These are phyloP conservation scores for Ophiostoma sp. DNA, from an alignment of 2,329 filamentous ascomycete genomes.

Conservation along the genomic window DNA sequence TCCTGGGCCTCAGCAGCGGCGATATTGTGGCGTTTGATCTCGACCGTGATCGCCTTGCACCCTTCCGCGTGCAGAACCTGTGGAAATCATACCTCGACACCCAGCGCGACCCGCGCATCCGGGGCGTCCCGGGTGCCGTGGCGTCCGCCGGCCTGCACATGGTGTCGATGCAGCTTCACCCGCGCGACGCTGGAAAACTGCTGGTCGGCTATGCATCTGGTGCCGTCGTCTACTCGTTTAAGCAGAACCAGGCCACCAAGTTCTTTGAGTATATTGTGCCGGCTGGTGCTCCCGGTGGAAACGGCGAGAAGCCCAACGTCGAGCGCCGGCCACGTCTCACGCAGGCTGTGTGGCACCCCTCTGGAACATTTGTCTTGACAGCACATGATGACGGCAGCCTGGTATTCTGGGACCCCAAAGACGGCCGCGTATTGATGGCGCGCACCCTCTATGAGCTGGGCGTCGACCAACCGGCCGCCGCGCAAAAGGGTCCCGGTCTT, in stretches of 20 bases:
- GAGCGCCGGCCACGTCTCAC: slow-evolving; percentile 67
- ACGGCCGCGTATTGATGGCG: slow-evolving; percentile 77
- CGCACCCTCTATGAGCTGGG: slow-evolving; percentile 70
- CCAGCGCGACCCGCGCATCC: slow-evolving; percentile 1
- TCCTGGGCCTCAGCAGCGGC: slow-evolving; percentile 75
- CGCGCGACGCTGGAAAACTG: slow-evolving; percentile 84
- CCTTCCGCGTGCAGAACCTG: slow-evolving; percentile 79
- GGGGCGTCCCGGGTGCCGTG: background rate
- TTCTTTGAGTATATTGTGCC: slow-evolving; percentile 82
- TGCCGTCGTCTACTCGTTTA: slow-evolving; percentile 88
- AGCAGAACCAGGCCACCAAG: slow-evolving; percentile 72
- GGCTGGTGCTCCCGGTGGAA: slow-evolving; percentile 76
- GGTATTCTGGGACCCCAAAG: slow-evolving; percentile 90
- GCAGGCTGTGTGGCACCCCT: slow-evolving; percentile 90
- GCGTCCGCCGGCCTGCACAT: slow-evolving; percentile 44
- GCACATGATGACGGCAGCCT: slow-evolving; percentile 86
- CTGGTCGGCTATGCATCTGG: slow-evolving; percentile 87
- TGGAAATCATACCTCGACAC: slow-evolving; percentile 50
- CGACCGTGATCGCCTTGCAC: slow-evolving; percentile 68
- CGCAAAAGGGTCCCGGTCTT: slow-evolving; percentile 47
- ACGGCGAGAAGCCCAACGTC: slow-evolving; percentile 56
- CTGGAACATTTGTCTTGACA: slow-evolving; percentile 80
- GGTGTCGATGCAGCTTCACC: slow-evolving; percentile 77
- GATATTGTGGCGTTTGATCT: slow-evolving; percentile 91
- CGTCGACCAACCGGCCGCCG: slow-evolving; percentile 59